Evolutionary conservation across 306 rosid species (phyloP).

Genomic region (Lathyrus tuberosus): DNA sequence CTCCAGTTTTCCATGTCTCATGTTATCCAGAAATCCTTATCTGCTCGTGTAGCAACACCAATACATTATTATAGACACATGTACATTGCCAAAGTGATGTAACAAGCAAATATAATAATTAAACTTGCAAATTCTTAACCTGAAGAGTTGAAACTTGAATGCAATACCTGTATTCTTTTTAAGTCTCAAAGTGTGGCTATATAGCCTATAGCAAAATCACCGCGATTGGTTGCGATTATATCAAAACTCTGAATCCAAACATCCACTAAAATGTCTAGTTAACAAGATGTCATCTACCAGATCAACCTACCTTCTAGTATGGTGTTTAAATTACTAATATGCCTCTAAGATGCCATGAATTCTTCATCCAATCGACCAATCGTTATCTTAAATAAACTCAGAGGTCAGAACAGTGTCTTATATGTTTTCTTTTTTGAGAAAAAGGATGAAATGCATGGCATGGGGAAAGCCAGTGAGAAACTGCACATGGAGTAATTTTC

Average conservation of each 20-base stretch:
- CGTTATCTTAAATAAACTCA: too few species aligned
- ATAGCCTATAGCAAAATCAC: too few species aligned
- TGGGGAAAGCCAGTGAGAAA: slow-evolving; percentile 26
- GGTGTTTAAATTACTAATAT: too few species aligned
- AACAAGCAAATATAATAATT: slow-evolving; percentile 12
- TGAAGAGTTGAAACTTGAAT: not conserved
- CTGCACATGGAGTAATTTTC: slow-evolving; percentile 20
- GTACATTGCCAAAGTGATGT: not conserved
- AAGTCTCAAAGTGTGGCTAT: too few species aligned
- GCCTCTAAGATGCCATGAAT: too few species aligned
- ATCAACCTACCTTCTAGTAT: slow-evolving; percentile 1
- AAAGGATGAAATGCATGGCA: too few species aligned
- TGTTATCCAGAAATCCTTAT: slow-evolving; percentile 13
- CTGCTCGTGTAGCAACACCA: slow-evolving; percentile 7
- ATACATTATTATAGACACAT: not conserved
- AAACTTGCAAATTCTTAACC: slow-evolving; percentile 1
- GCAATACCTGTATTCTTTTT: not conserved
- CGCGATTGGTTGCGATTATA: not conserved
- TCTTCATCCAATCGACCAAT: too few species aligned
- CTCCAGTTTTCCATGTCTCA: slow-evolving; percentile 12
- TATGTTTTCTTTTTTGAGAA: too few species aligned
- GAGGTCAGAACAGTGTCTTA: too few species aligned
- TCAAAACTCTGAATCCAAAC: not conserved
- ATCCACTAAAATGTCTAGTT: not conserved
- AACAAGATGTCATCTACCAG: not conserved